phyloP scores from a whole-genome alignment of 768 basidiomycete genomes.

The Trametes villosa region DNA sequence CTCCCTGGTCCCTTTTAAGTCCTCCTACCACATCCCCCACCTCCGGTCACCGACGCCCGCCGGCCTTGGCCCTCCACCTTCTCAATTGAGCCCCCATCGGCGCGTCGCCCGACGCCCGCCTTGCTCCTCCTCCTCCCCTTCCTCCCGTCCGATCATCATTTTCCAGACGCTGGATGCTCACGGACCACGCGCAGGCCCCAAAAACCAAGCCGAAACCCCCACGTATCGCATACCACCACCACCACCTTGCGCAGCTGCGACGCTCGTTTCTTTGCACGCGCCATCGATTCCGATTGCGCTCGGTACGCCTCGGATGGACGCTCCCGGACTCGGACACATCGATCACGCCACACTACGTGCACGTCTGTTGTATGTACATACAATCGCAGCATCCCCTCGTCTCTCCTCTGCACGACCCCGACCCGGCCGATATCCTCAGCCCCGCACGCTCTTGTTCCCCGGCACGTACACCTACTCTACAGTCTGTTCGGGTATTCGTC shows the following conservation, averaged over 20 bases:
- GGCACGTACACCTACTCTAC: conserved; percentile 16
- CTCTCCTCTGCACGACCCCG: neutral
- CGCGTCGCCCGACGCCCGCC: too few relatives aligned
- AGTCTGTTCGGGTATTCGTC: conserved; percentile 26
- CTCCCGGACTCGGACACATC: neutral
- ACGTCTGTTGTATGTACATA: neutral
- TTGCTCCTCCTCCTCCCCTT: too few relatives aligned
- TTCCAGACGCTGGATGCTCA: too few relatives aligned
- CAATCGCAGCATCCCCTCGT: neutral
- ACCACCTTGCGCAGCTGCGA: too few relatives aligned
- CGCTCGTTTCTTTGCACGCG: neutral
- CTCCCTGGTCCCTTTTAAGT: neutral
- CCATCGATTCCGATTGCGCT: neutral
- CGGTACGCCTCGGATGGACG: neutral
- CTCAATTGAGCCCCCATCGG: too few relatives aligned
- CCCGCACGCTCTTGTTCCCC: neutral
- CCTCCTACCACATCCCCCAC: neutral
- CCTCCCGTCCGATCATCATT: too few relatives aligned
- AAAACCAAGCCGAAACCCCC: too few relatives aligned
- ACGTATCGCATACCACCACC: too few relatives aligned
- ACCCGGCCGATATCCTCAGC: neutral
- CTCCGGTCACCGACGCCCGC: too few relatives aligned
- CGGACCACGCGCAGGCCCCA: too few relatives aligned
- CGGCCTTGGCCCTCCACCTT: too few relatives aligned
- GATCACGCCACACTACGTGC: neutral